These are phyloP conservation scores for Boletus austroedulis DNA, from an alignment of 1,284 basidiomycete genomes.

Conservation along the genomic window DNA sequence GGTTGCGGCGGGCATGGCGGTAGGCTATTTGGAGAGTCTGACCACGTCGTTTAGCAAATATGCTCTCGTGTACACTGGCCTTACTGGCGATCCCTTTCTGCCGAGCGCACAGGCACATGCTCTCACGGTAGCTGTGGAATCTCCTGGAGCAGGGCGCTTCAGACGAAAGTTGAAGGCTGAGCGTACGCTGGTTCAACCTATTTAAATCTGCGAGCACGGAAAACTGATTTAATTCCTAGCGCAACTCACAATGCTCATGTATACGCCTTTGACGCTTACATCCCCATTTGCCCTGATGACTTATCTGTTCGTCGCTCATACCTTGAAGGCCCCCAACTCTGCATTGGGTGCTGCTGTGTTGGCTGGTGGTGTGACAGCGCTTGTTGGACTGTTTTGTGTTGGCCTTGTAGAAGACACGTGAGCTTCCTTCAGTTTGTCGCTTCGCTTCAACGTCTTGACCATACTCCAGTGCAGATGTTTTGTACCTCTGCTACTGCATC, in stretches of 20 bases:
- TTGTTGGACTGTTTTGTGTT: slow-evolving; percentile 80
- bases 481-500: slow-evolving; percentile 88
- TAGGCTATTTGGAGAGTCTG: slow-evolving; percentile 57
- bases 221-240: slow-evolving; percentile 40
- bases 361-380: slow-evolving; percentile 75
- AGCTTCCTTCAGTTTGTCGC: slow-evolving; percentile 26
- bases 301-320: slow-evolving; percentile 87
- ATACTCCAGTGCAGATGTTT: slow-evolving; percentile 60
- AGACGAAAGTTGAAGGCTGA: slow-evolving; percentile 54
- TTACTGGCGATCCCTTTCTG: slow-evolving; percentile 86
- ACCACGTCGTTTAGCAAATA: slow-evolving; percentile 79
- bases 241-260: slow-evolving; percentile 70
- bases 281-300: slow-evolving; percentile 80
- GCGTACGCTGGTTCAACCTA: slow-evolving; percentile 41
- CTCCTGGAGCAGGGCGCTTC: slow-evolving; percentile 39
- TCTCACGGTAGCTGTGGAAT: slow-evolving; percentile 49
- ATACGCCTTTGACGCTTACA: slow-evolving; percentile 75
- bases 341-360: slow-evolving; percentile 77
- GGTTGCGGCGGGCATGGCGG: slow-evolving; percentile 43
- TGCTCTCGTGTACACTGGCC: slow-evolving; percentile 80
- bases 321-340: slow-evolving; percentile 70
- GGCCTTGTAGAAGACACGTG: slow-evolving; percentile 79
- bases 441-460: too few relatives aligned
- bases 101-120: slow-evolving; percentile 67
- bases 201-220: background rate